These are phyloP conservation scores for Blastobotrys indianensis DNA, from an alignment of 1,139 yeast genomes.

Conservation along the genomic window DNA sequence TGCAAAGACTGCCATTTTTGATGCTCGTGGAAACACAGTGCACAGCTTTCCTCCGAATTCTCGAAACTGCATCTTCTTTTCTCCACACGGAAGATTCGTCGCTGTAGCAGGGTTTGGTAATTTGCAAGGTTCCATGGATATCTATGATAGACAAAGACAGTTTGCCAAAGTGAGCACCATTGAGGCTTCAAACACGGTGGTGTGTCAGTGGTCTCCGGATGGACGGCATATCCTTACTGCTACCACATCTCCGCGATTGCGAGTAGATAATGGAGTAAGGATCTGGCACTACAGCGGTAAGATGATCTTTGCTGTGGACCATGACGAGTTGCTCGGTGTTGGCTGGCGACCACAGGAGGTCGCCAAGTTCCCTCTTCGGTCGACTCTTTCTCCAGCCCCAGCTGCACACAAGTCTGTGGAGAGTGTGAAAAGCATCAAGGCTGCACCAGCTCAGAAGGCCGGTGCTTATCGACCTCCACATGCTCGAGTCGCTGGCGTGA, in stretches of 20 bases:
- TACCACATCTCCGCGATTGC: constrained; percentile 91
- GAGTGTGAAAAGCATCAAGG: constrained; percentile 39
- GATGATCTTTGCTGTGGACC: constrained; percentile 70
- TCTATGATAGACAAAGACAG: constrained; percentile 86
- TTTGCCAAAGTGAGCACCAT: constrained; percentile 74
- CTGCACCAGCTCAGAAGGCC: constrained; percentile 32
- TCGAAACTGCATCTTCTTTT: constrained; percentile 82
- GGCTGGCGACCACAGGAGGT: constrained; percentile 80
- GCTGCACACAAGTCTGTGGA: constrained; percentile 55
- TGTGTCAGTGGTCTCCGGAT: constrained; percentile 98
- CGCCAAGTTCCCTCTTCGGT: constrained; percentile 51
- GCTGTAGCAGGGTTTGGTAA: constrained; percentile 97
- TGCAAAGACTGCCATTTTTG: constrained; percentile 89
- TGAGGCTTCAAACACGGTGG: constrained; percentile 90
- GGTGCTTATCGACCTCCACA: constrained; percentile 98
- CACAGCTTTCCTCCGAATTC: constrained; percentile 83
- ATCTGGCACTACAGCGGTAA: constrained; percentile 91
- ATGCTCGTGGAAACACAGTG: constrained; percentile 84
- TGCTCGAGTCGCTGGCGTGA: constrained; percentile 48
- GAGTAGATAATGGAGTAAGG: constrained; percentile 93
- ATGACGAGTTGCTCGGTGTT: constrained; percentile 70
- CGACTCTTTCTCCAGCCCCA: constrained; percentile 50
- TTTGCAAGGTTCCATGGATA: constrained; percentile 93
- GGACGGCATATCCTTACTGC: constrained; percentile 92
- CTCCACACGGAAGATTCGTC: constrained; percentile 90